Conservation (phyloP, 2,329 filamentous ascomycete genomes). For the Aspergillus tubingensis region DNA sequence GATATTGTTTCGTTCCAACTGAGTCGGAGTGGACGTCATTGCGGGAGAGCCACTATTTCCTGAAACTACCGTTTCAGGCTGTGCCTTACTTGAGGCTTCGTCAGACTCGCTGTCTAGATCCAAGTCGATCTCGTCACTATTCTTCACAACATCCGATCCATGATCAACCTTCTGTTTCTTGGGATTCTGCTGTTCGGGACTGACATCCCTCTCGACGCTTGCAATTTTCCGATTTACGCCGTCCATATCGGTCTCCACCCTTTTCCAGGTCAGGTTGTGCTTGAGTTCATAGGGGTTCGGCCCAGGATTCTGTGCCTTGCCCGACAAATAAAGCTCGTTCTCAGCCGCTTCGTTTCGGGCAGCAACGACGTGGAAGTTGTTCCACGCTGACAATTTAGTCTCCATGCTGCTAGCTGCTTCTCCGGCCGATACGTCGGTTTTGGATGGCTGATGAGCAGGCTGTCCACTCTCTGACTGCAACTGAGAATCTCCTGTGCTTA, state of each 20-base stretch:
- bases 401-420: conserved; percentile 6
- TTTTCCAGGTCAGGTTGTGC: conserved; percentile 42
- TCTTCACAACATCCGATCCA: conserved; percentile 42
- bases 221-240: conserved; percentile 25
- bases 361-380: conserved; percentile 38
- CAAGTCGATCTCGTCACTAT: conserved; percentile 52
- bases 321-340: conserved; percentile 29
- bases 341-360: conserved; percentile 38
- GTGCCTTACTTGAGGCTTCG: conserved; percentile 17
- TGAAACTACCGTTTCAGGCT: conserved; percentile 7
- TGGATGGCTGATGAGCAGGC: background rate
- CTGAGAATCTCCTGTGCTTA: background rate
- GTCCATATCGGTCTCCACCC: conserved; percentile 37
- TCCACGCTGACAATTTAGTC: conserved; percentile 40
- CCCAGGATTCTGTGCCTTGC: conserved; percentile 23
- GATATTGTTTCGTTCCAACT: background rate
- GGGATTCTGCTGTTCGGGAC: conserved; percentile 10
- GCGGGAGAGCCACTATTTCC: background rate
- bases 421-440: background rate
- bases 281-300: conserved; percentile 21
- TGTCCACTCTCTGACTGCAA: background rate
- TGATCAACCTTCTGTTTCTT: conserved; percentile 28
- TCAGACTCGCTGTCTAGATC: conserved; percentile 31
- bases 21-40: background rate
- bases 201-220: conserved; percentile 20